A percentile compares a stretch with the other conserved stretches of the same genome.
These are phyloP conservation scores for Tuber aestivum DNA, from an alignment of 495 filamentous ascomycete genomes.

Conservation along the genomic window DNA sequence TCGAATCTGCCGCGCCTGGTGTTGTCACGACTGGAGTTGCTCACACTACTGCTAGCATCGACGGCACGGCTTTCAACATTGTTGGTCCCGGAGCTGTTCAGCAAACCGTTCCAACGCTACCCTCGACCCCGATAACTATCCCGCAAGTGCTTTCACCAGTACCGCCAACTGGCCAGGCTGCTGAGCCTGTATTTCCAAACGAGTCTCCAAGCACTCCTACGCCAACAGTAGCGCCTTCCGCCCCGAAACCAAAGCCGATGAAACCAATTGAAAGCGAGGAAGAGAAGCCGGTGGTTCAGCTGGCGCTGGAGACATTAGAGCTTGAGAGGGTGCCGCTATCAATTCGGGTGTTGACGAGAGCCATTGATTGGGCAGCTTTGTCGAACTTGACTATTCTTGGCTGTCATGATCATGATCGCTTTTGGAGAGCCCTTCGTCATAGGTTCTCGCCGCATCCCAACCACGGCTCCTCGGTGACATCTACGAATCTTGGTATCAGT, in stretches of 20 bases:
- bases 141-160: constrained; percentile 1
- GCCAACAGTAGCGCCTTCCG: constrained; percentile 6
- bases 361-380: constrained; percentile 73
- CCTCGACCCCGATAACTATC: not conserved
- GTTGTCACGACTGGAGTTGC: constrained; percentile 22
- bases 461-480: constrained; percentile 16
- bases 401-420: constrained; percentile 68
- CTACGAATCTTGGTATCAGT: constrained; percentile 2
- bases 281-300: constrained; percentile 43
- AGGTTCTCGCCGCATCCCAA: constrained; percentile 57
- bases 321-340: constrained; percentile 76
- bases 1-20: constrained; percentile 22
- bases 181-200: constrained; percentile 12
- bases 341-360: constrained; percentile 59
- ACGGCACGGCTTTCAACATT: constrained; percentile 20
- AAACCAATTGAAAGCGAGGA: constrained; percentile 25
- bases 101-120: constrained; percentile 18
- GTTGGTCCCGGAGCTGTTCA: constrained; percentile 29
- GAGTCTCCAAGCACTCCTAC: constrained; percentile 9
- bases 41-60: constrained; percentile 2
- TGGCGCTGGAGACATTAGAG: constrained; percentile 70
- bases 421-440: constrained; percentile 74
- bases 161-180: not conserved
- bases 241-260: constrained; percentile 4
- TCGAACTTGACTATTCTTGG: constrained; percentile 76